Evolutionary conservation across 2,329 filamentous ascomycete species (phyloP).

Genomic region (Rhytidhysteron rufulum): DNA sequence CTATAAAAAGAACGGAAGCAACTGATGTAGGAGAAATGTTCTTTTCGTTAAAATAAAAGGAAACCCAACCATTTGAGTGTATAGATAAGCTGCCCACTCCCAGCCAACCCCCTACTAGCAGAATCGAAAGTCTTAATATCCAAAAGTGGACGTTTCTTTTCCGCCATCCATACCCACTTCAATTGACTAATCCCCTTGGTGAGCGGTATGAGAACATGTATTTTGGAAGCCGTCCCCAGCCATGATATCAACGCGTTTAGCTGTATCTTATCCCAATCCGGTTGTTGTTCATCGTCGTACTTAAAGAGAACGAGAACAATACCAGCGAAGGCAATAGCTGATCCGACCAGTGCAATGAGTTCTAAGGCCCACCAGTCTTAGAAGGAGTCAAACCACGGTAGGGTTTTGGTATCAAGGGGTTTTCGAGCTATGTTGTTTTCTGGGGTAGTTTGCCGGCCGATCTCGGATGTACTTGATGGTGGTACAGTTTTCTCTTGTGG

Average conservation of each 20-base stretch:
- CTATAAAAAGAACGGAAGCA: no score
- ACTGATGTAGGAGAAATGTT: no score
- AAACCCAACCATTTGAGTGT: neutral
- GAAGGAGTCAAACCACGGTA: no score
- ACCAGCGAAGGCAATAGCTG: neutral
- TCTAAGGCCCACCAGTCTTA: conserved; percentile 6
- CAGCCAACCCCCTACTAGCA: neutral
- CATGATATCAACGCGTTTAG: conserved; percentile 8
- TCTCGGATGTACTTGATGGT: no score
- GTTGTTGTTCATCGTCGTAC: neutral
- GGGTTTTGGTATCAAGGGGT: no score
- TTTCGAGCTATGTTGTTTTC: no score
- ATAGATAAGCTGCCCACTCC: neutral
- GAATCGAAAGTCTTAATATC: conserved; percentile 2
- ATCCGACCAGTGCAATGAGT: conserved; percentile 2
- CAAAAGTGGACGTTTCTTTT: conserved; percentile 2
- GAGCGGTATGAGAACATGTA: conserved; percentile 7
- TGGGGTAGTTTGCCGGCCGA: no score
- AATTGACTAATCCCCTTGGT: conserved; percentile 4
- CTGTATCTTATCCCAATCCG: neutral
- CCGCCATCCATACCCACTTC: conserved; percentile 6
- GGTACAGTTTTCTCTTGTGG: no score
- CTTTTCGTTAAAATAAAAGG: no score
- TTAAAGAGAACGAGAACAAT: neutral
- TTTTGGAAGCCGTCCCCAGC: conserved; percentile 5